Base-by-base conservation (phyloP, 805 yeast species). In the Candida nemodendra region DNA sequence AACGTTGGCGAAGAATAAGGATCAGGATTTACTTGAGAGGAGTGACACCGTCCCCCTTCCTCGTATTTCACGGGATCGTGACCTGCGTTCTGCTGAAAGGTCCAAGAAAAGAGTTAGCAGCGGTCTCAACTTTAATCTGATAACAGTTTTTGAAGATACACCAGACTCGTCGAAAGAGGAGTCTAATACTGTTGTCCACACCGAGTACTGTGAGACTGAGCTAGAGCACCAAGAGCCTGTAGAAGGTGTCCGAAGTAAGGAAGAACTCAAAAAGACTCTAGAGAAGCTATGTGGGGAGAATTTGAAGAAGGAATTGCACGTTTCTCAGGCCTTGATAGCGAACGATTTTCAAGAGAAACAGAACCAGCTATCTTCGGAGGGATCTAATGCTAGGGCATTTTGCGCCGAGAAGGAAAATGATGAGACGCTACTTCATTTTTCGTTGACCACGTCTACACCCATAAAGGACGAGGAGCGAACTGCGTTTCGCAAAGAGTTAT, bases 41-140 rank as follows among this genome's bases (percentile, higher is more conserved):
- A 9, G 30, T 4, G 18, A 26, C 11, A 29, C 45, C 15, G 27
- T 41, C 8, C 32, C 39, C 5, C 40, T 45, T 12, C 44, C 45
- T n/a, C 34, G 34, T 9, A 11, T 25, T 9, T 12, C 22, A 23
- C n/a, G n/a, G n/a, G 45, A 37, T 11, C 26, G 44, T 18, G 47
- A 38, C 23, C 32, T 40, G 12, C 39, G 37, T 5, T 24, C 30
- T 2, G 18, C 19, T 23, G 39, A 30, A 16, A 18, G 23, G 17
- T 30, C 47, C 2, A 41, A 49, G 16, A 46, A 45, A 22, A 40
- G 64, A 27, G 41, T 49, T 17, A 56, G 62, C 33, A 59, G 61
- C 39, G 65, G 65, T 2, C 42, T 59, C 18, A 51, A 51, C 18
- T 51, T 60, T 40, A 55, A 57, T 29, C 37, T 60, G 24, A 46